Evolutionary conservation across 257 asterid species (phyloP), one percentile per base, ranked within the genome.

Genomic region (Solanum paucissectum): DNA sequence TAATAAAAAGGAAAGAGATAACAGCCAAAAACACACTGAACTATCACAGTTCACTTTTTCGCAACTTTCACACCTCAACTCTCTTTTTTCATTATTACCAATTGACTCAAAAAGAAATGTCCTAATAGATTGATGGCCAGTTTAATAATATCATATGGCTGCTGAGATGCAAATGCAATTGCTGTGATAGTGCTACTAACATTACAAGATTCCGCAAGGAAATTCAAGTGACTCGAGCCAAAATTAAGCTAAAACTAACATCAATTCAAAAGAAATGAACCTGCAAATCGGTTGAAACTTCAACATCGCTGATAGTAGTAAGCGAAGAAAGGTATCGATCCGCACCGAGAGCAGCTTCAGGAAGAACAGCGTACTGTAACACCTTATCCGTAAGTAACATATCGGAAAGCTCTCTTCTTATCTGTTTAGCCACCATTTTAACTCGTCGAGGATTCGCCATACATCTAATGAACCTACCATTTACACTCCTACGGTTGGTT

Each of bases 361-460:
- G 99, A 89, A 97, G 90, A 86, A 97, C 95, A 34, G 99, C 99
- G 84, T 49, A 90, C 92, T 96, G 98, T 92, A 97, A 91, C 90
- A 95, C 98, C 93, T 95, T 95, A 88, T 97, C 99, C 3, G 96
- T 93, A 6, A 97, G 92, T 87, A 97, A 89, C 99, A 97, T 97
- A 49, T 96, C 97, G 7, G 99, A 94, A 3, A 97, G 93, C 93
- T 96, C 99, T 85, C 99, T 95, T 92, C 90, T 84, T 85, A 97
- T 97, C 90, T 97, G 99, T 89, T 93, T 95, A n/a, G 99, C 94
- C 90, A 97, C 99, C 99, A 95, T 97, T 91, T 92, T 92, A 88
- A 97, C 99, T 90, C 99, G 94, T 91, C 99, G 91, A 62, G 99
- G 97, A 90, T 96, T 94, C 79, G 99, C 99, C 99, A 97, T 96